phyloP scores from a whole-genome alignment of 768 basidiomycete genomes.

The Amanita inopinata region DNA sequence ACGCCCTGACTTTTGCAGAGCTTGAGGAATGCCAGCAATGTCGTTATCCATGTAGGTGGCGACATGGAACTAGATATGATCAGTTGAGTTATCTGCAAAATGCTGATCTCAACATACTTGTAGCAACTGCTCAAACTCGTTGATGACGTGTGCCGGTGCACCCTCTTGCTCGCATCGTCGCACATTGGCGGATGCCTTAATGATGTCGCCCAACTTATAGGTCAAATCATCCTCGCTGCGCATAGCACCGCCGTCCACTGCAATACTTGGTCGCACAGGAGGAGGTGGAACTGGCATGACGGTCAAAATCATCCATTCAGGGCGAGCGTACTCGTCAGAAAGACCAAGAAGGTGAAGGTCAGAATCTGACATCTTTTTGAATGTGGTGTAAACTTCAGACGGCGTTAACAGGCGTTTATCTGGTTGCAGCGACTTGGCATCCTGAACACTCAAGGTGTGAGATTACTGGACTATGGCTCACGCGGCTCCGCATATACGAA shows the following conservation, averaged over 20 bases:
- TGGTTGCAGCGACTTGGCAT: conserved; percentile 70
- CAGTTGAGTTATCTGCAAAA: conserved; percentile 4
- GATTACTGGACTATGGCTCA: conserved; percentile 8
- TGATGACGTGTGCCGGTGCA: conserved; percentile 90
- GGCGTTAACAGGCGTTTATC: conserved; percentile 79
- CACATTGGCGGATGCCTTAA: conserved; percentile 90
- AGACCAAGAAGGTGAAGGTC: conserved; percentile 87
- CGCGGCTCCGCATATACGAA: conserved; percentile 28
- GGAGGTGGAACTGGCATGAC: conserved; percentile 97
- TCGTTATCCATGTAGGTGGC: conserved; percentile 99
- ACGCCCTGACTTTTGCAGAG: conserved; percentile 92
- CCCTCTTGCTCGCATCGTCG: conserved; percentile 92
- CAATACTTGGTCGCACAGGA: conserved; percentile 95
- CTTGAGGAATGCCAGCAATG: conserved; percentile 95
- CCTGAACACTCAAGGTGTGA: conserved; percentile 32
- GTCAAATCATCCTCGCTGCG: conserved; percentile 97
- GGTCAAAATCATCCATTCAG: conserved; percentile 99
- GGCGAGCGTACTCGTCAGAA: conserved; percentile 91
- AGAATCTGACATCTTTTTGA: conserved; percentile 89
- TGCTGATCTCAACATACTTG: conserved; percentile 48
- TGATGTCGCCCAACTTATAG: conserved; percentile 94
- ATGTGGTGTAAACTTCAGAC: conserved; percentile 84
- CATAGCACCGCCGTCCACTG: conserved; percentile 94
- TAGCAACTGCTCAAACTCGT: conserved; percentile 91
- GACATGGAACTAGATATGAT: conserved; percentile 73